These are phyloP conservation scores for Linnemannia exigua DNA, from an alignment of 192 early-diverging fungal species.

Conservation along the genomic window DNA sequence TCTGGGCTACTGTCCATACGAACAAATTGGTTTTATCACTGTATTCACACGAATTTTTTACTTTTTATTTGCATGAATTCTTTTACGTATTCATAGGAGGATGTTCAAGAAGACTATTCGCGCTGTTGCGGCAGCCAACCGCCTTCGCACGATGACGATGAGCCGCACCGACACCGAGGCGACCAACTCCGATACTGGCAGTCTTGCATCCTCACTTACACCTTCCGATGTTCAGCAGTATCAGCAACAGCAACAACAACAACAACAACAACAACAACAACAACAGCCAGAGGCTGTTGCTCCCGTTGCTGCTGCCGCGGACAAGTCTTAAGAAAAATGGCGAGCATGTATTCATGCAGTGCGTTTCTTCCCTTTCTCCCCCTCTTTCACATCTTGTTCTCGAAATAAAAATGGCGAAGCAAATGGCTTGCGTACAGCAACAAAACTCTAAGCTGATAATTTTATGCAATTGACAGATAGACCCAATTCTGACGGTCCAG, in stretches of 20 bases:
- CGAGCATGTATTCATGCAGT: neutral
- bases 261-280: neutral
- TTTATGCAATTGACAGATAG: neutral
- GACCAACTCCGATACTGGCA: neutral
- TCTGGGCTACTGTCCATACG: neutral
- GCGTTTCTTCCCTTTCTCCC: neutral
- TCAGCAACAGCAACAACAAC: neutral
- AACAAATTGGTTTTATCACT: neutral
- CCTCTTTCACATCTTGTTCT: neutral
- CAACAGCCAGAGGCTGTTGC: neutral
- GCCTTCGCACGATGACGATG: slow-evolving; percentile 57
- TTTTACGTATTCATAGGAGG: slow-evolving; percentile 26
- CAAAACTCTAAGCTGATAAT: no score
- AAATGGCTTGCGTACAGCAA: neutral
- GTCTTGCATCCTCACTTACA: neutral
- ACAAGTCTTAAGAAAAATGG: neutral
- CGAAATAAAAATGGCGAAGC: slow-evolving; percentile 2
- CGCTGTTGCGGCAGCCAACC: slow-evolving; percentile 74
- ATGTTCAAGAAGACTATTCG: slow-evolving; percentile 75
- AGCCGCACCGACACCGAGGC: slow-evolving; percentile 27
- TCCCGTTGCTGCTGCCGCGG: neutral
- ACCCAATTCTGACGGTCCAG: neutral
- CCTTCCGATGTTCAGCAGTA: neutral
- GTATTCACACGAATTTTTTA: neutral
- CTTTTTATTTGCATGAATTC: neutral